A percentile compares a stretch with the other conserved stretches of the same genome.
Conservation (phyloP, 805 yeast species). For the Candida chauliodis region DNA sequence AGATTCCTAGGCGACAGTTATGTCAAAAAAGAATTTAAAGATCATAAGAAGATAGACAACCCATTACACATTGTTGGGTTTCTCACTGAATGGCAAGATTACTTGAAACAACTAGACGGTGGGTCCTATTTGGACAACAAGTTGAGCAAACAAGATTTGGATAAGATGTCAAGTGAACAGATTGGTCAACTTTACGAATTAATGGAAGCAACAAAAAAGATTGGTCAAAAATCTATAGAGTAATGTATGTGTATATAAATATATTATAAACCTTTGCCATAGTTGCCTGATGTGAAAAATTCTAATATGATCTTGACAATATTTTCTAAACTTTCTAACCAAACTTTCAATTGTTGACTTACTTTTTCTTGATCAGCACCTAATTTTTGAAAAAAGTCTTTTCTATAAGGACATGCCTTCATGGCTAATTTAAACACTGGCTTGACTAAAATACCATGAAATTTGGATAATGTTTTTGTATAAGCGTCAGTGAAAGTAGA, state of each 20-base stretch:
- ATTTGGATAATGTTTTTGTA: constrained; percentile 71
- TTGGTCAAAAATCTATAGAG: constrained; percentile 15
- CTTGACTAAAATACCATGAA: constrained; percentile 76
- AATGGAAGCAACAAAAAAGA: constrained; percentile 64
- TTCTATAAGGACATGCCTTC: constrained; percentile 93
- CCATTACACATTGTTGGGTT: constrained; percentile 94
- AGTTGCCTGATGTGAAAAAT: constrained; percentile 75
- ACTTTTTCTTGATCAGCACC: constrained; percentile 75
- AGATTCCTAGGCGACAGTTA: constrained; percentile 85
- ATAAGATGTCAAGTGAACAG: constrained; percentile 89
- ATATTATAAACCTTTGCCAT: constrained; percentile 76
- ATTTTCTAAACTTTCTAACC: constrained; percentile 75
- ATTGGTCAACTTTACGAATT: constrained; percentile 73
- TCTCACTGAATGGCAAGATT: constrained; percentile 91
- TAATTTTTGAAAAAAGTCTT: constrained; percentile 76
- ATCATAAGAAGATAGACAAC: constrained; percentile 77
- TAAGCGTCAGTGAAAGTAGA: constrained; percentile 84
- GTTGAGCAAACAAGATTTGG: constrained; percentile 62
- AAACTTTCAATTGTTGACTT: constrained; percentile 54
- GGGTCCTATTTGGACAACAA: constrained; percentile 40
- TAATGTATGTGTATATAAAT: constrained; percentile 1
- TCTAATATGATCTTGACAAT: constrained; percentile 71
- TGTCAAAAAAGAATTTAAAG: constrained; percentile 83
- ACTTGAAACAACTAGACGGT: constrained; percentile 54
- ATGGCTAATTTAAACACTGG: constrained; percentile 90